phyloP scores from a whole-genome alignment of 179 eudicot genomes.

The Drosera spatulata region DNA sequence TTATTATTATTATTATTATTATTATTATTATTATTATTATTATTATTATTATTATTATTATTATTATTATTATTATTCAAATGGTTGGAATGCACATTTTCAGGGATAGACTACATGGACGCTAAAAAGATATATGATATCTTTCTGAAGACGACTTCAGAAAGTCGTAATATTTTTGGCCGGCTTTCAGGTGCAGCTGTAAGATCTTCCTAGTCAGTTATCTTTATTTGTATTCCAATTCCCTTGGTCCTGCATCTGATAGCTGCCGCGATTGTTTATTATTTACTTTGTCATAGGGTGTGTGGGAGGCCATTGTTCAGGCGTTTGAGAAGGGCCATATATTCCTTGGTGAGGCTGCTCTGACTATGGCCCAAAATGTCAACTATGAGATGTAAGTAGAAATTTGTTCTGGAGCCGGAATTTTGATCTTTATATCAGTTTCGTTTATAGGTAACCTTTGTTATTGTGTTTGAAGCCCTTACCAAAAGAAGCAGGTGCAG shows the following conservation, averaged over 20 bases:
- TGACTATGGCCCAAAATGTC: constrained; percentile 87
- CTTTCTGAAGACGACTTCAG: constrained; percentile 65
- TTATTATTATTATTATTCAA: too few species aligned
- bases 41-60: too few species aligned
- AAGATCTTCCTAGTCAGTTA: constrained; percentile 26
- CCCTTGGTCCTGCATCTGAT: background rate
- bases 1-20: too few species aligned
- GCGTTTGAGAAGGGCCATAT: constrained; percentile 86
- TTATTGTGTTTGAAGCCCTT: constrained; percentile 56
- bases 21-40: too few species aligned
- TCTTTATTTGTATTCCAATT: background rate
- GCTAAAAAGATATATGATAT: constrained; percentile 76
- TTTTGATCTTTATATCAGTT: background rate
- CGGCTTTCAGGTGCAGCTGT: constrained; percentile 99
- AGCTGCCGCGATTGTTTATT: background rate
- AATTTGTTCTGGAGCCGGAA: background rate
- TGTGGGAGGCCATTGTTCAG: constrained; percentile 84
- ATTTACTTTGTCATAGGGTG: constrained; percentile 46
- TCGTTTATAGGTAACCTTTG: constrained; percentile 6
- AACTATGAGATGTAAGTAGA: constrained; percentile 86
- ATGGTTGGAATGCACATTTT: background rate
- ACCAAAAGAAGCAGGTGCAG: constrained; percentile 89
- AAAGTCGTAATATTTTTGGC: constrained; percentile 91
- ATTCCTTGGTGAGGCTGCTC: constrained; percentile 96
- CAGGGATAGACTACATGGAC: constrained; percentile 86